Evolutionary conservation across 257 asterid genomes (phyloP).

Genomic region (Haberlea rhodopensis): DNA sequence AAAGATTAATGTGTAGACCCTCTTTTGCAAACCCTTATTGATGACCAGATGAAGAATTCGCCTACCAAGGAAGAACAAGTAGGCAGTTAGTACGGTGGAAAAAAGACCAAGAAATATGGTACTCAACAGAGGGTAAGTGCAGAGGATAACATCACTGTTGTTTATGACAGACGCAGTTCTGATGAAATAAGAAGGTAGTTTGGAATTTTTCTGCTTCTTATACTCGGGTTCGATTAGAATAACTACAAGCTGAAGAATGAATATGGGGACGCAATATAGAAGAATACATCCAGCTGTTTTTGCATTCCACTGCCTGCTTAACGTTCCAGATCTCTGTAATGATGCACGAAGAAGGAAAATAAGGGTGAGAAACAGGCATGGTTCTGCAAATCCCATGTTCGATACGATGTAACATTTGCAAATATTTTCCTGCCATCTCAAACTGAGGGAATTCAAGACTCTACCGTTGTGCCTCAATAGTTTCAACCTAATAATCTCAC

Average conservation of each 20-base stretch:
- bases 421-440: constrained; percentile 67
- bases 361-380: constrained; percentile 70
- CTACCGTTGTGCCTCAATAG: constrained; percentile 53
- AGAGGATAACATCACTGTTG: constrained; percentile 41
- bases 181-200: constrained; percentile 69
- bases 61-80: constrained; percentile 70
- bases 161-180: constrained; percentile 35
- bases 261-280: constrained; percentile 64
- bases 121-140: constrained; percentile 81
- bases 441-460: constrained; percentile 49
- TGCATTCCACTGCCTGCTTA: constrained; percentile 62
- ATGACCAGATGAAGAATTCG: constrained; percentile 61
- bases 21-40: constrained; percentile 75
- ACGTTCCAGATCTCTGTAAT: constrained; percentile 56
- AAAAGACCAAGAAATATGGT: constrained; percentile 68
- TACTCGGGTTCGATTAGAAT: constrained; percentile 48
- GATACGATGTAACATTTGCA: constrained; percentile 84
- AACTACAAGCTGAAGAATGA: constrained; percentile 64
- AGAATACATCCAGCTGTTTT: constrained; percentile 57
- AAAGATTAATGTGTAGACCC: constrained; percentile 66
- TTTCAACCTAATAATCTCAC: constrained; percentile 65
- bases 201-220: constrained; percentile 35
- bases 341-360: constrained; percentile 76
- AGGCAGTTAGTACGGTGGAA: constrained; percentile 47
- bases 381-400: constrained; percentile 83